A percentile compares a stretch with the other conserved stretches of the same genome.
Conservation (phyloP, 1,284 basidiomycete species). For the Melampsora abietis-canadensis region DNA sequence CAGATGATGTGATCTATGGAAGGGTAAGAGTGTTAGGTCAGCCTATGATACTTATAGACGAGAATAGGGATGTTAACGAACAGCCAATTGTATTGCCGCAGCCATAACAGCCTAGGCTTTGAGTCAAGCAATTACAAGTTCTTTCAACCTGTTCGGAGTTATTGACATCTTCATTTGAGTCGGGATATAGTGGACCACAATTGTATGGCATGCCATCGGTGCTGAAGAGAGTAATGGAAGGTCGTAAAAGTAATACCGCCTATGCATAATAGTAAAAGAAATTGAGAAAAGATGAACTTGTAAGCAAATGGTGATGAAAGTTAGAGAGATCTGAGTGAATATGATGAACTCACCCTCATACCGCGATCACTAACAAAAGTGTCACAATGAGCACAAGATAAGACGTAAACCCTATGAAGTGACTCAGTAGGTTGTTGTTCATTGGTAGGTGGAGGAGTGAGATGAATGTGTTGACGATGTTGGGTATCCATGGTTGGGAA, state of each 20-base stretch:
- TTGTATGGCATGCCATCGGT: slow-evolving; percentile 76
- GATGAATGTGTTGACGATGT: slow-evolving; percentile 4
- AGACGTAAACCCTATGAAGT: slow-evolving; percentile 67
- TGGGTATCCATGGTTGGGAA: neutral
- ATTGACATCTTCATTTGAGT: slow-evolving; percentile 57
- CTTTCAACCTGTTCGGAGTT: slow-evolving; percentile 58
- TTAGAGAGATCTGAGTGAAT: slow-evolving; percentile 15
- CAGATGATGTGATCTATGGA: slow-evolving; percentile 44
- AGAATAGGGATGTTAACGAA: slow-evolving; percentile 61
- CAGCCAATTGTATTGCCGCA: slow-evolving; percentile 74
- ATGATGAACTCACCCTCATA: slow-evolving; percentile 65
- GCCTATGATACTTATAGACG: neutral
- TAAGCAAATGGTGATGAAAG: neutral
- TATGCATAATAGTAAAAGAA: slow-evolving; percentile 49
- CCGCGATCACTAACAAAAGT: slow-evolving; percentile 75
- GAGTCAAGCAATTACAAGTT: slow-evolving; percentile 67
- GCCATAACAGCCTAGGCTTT: slow-evolving; percentile 74
- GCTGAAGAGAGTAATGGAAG: slow-evolving; percentile 75
- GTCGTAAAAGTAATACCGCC: slow-evolving; percentile 76
- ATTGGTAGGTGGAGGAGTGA: neutral
- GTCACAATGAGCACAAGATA: slow-evolving; percentile 71
- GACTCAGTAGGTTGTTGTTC: slow-evolving; percentile 39
- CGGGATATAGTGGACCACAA: slow-evolving; percentile 58
- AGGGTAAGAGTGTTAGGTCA: neutral
- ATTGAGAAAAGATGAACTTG: neutral